Percentiles rank a stretch among this genome's conserved stretches.
Conservation (phyloP, 805 yeast species). For the Saccharomyces jurei region DNA sequence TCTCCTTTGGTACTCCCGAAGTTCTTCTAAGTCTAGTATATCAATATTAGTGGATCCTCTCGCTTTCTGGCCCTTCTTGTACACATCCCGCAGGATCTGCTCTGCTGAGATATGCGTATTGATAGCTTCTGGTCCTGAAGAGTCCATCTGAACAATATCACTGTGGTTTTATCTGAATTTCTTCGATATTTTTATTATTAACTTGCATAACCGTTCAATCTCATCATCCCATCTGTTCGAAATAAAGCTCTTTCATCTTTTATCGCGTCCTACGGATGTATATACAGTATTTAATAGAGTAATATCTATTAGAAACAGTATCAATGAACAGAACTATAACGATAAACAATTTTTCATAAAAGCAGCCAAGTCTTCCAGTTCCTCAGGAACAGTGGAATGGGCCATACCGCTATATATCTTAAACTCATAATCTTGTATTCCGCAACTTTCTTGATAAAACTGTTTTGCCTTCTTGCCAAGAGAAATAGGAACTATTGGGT, state of each 20-base stretch:
- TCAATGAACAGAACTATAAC: neutral
- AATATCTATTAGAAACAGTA: no score
- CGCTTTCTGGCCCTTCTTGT: conserved; percentile 35
- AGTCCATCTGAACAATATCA: neutral
- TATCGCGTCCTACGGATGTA: neutral
- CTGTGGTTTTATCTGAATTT: neutral
- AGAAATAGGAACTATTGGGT: conserved; percentile 48
- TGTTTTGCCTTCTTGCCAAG: conserved; percentile 35
- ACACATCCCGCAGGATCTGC: conserved; percentile 55
- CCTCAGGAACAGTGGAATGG: conserved; percentile 64
- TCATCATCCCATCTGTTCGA: neutral
- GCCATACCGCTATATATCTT: conserved; percentile 53
- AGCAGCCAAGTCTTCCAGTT: conserved; percentile 45
- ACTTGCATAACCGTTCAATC: neutral
- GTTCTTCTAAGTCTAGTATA: conserved; percentile 71
- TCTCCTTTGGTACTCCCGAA: conserved; percentile 63
- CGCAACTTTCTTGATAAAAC: conserved; percentile 34
- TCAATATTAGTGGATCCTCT: conserved; percentile 30
- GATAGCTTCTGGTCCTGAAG: neutral
- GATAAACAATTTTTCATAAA: conserved; percentile 34
- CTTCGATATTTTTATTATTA: neutral
- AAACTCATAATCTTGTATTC: conserved; percentile 41
- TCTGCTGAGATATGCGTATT: conserved; percentile 54
- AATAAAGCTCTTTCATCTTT: neutral
- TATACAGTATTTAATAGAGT: conserved; percentile 22